Evolutionary conservation across 345 rosid genomes (phyloP).

Genomic region (Theobroma cacao): DNA sequence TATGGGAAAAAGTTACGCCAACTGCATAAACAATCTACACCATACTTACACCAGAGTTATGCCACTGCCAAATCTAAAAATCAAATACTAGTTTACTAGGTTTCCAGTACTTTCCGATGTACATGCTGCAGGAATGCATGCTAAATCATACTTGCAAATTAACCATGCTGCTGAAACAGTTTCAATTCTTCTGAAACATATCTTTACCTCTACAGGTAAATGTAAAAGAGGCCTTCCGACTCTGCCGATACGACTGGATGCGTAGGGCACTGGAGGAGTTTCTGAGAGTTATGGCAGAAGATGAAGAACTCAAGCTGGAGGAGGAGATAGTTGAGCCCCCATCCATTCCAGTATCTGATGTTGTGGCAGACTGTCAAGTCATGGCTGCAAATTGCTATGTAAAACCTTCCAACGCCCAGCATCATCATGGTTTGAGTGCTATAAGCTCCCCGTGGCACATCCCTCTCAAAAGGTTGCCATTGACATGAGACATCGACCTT

Average conservation of each 20-base stretch:
- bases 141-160: not conserved
- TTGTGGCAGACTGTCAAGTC: conserved; percentile 24
- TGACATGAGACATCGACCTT: conserved; percentile 6
- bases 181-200: not conserved
- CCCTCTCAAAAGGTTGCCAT: conserved; percentile 29
- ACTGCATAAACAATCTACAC: not conserved
- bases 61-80: no score
- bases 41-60: not conserved
- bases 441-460: conserved; percentile 30
- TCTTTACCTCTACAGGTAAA: conserved; percentile 36
- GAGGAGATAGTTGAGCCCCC: conserved; percentile 33
- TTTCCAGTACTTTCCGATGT: not conserved
- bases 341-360: conserved; percentile 20
- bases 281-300: conserved; percentile 27
- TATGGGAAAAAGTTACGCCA: not conserved
- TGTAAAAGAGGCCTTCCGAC: conserved; percentile 51
- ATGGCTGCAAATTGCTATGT: conserved; percentile 26
- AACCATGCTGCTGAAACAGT: not conserved
- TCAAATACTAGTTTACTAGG: not conserved
- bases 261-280: conserved; percentile 56
- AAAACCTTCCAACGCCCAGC: conserved; percentile 22
- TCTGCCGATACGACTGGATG: conserved; percentile 92
- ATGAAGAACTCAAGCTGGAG: conserved; percentile 10
- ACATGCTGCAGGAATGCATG: not conserved
- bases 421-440: conserved; percentile 17